Base-by-base conservation (phyloP, 495 filamentous ascomycete genomes). In the Aspergillus kassunensis region DNA sequence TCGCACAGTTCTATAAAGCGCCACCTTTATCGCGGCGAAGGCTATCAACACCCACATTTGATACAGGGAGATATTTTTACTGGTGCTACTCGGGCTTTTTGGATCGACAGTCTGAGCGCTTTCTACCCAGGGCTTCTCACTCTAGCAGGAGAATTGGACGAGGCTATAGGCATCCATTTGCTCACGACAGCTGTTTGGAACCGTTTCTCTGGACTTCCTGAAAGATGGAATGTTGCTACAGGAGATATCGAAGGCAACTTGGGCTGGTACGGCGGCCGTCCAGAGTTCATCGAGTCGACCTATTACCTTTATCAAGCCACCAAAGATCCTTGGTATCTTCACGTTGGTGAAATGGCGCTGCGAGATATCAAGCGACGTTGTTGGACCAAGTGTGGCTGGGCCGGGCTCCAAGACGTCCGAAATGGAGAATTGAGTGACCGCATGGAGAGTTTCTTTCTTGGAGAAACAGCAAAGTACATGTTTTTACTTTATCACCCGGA, bases 401-500 rank as follows among this genome's bases (percentile, higher is more conserved):
- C 93, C 5, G 92, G 92, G 0, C 76, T 98, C n/a, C 87, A 95
- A 58, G 89, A 97, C 68, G 93, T 98, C 9, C 75, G 86, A 25
- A 90, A 80, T 35, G 95, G 92, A 0, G 88, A 97, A 66, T 84
- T 87, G 63, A 91, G 80, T 60, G 93, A 98, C 62, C 86, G 93
- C 15, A 98, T 98, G 93, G 93, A 98, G 72, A 97, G 93, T 67
- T 98, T 98, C 74, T 97, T 96, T 66, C 76, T 97, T 1, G 91
- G 95, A 3, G 93, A 98, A 69, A 98, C 93, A 0, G 84, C 88
- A 47, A 96, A 97, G 67, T 98, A 98, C 67, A 72, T 98, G 46
- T 95, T 90, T 55, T 72, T 98, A 33, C 80, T 97, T 1, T 97
- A 92, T 67, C 87, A 93, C 44, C 77, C 81, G 29, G 77, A 83